These are phyloP conservation scores for Nannizzia gypsea DNA, from an alignment of 2,329 filamentous ascomycete genomes.

Conservation along the genomic window DNA sequence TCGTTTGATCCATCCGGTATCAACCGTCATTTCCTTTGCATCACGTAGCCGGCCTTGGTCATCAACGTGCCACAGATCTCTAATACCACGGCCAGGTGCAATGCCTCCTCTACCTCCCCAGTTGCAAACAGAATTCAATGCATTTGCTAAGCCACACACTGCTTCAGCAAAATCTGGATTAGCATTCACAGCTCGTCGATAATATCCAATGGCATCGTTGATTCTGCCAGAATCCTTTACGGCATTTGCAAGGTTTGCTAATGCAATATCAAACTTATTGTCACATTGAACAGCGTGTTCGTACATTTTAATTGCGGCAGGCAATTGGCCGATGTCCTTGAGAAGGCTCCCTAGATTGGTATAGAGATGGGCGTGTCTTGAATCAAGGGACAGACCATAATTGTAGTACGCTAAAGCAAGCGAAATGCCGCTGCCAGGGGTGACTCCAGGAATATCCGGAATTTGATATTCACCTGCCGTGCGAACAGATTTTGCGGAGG, in stretches of 20 bases:
- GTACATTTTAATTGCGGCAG: conserved; percentile 91
- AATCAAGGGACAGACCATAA: conserved; percentile 77
- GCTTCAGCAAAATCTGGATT: conserved; percentile 95
- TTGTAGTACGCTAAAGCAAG: conserved; percentile 90
- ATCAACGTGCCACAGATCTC: conserved; percentile 89
- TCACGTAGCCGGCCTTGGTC: conserved; percentile 72
- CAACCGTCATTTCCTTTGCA: conserved; percentile 49
- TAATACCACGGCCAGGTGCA: conserved; percentile 56
- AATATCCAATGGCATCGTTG: conserved; percentile 82
- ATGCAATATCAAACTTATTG: conserved; percentile 86
- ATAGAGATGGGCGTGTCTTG: conserved; percentile 86
- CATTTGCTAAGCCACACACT: conserved; percentile 88
- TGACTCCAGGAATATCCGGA: conserved; percentile 59
- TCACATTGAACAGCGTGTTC: conserved; percentile 88
- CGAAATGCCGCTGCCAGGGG: conserved; percentile 74
- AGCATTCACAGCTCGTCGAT: conserved; percentile 76
- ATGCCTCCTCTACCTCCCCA: conserved; percentile 87
- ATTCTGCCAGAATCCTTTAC: conserved; percentile 94
- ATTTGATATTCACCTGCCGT: conserved; percentile 30
- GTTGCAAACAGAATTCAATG: conserved; percentile 89
- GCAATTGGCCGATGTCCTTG: conserved; percentile 90
- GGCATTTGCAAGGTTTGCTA: conserved; percentile 93
- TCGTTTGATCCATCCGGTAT: conserved; percentile 71
- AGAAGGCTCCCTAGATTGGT: conserved; percentile 91
- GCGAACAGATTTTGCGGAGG: conserved; percentile 31